Evolutionary conservation across 148 eudicot genomes (phyloP).

Genomic region (Salicornia ramosissima): DNA sequence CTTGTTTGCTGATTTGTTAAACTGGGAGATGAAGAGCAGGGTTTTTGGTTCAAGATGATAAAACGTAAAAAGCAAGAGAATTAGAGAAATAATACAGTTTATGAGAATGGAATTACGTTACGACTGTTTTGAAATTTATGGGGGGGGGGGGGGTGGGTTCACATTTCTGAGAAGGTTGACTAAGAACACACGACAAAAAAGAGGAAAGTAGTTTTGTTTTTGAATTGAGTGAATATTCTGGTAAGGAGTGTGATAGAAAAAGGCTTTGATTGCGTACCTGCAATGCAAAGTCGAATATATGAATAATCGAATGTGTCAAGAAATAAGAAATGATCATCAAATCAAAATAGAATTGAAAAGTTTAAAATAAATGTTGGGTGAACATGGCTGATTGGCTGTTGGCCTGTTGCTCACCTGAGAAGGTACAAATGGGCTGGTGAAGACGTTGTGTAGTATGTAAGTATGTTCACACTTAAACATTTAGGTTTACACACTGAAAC

Average conservation of each 20-base stretch:
- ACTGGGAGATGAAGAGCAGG: not conserved
- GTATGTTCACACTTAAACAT: too few species aligned
- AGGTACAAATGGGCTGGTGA: too few species aligned
- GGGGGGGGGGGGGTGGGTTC: too few species aligned
- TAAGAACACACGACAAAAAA: not conserved
- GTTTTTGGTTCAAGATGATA: not conserved
- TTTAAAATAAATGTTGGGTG: too few species aligned
- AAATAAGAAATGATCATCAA: too few species aligned
- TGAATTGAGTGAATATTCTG: not conserved
- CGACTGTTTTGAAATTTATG: not conserved
- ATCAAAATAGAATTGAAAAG: too few species aligned
- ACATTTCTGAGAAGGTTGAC: constrained; percentile 19
- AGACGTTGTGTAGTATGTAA: too few species aligned
- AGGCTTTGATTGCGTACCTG: not conserved
- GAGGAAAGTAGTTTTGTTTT: too few species aligned
- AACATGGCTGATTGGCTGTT: too few species aligned
- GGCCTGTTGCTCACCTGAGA: too few species aligned
- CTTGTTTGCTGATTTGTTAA: not conserved
- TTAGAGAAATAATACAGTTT: not conserved
- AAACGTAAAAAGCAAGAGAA: not conserved
- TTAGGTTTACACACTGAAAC: too few species aligned
- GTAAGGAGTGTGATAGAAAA: not conserved
- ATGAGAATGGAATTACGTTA: not conserved
- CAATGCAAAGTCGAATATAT: not conserved
- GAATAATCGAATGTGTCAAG: too few species aligned